Percentiles rank a stretch among this genome's conserved stretches.
Conservation (phyloP, 139 green algal genomes). For the Yamagishiella unicocca region DNA sequence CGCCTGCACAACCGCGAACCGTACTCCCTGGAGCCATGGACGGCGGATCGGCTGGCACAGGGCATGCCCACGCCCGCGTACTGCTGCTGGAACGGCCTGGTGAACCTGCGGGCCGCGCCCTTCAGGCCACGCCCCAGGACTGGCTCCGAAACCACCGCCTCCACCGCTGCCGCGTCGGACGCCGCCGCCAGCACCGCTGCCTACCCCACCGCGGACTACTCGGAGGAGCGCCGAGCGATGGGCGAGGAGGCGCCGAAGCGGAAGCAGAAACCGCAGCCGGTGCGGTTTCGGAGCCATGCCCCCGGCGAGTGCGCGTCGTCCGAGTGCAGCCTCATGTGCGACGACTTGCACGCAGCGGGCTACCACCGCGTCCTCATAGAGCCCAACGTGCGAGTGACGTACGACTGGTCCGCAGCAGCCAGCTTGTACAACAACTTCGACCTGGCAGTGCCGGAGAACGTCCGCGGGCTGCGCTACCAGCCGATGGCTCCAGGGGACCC, state of each 20-base stretch:
- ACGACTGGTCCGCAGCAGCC: constrained; percentile 1
- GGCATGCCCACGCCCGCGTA: constrained; percentile 65
- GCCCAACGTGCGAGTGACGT: constrained; percentile 66
- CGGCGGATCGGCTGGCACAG: constrained; percentile 30
- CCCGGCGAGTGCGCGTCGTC: constrained; percentile 65
- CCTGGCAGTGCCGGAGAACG: background rate
- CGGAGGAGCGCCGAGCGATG: too few relatives aligned
- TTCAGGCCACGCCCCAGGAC: too few relatives aligned
- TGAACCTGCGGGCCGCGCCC: constrained; percentile 59
- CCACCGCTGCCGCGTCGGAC: too few relatives aligned
- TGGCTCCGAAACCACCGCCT: too few relatives aligned
- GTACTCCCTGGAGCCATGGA: constrained; percentile 12
- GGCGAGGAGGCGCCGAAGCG: too few relatives aligned
- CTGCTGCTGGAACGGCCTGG: constrained; percentile 83
- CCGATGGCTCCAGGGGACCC: background rate
- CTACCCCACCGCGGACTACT: too few relatives aligned
- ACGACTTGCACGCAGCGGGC: constrained; percentile 64
- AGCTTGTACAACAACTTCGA: background rate
- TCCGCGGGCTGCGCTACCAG: background rate
- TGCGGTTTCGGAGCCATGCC: constrained; percentile 52
- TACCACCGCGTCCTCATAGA: constrained; percentile 67
- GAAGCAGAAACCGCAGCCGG: too few relatives aligned
- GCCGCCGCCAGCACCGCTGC: too few relatives aligned
- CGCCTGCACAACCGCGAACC: constrained; percentile 36
- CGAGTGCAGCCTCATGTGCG: constrained; percentile 74